Evolutionary conservation across 306 rosid species (phyloP), one percentile per base, ranked within the genome.

Genomic region (Cicer judaicum): DNA sequence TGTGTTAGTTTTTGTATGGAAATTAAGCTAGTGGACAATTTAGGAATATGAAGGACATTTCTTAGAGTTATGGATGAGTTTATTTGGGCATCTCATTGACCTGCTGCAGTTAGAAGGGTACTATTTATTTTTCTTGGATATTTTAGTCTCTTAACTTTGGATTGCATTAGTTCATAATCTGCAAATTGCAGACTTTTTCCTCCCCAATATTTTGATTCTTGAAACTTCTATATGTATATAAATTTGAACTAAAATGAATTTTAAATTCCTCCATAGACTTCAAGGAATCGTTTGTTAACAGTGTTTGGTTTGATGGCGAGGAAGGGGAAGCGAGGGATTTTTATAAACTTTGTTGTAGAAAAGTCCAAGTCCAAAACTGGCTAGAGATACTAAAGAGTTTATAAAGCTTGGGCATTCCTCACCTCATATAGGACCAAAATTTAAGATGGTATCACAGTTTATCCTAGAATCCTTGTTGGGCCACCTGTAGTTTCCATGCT

Each of bases 141-240:
- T 29, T 71, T 60, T 16, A 66, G 57, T 44, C 34, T 62, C 52
- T 56, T 39, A 48, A 47, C 44, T 43, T 65, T 57, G 47, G 70
- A 54, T 14, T 57, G 79, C 43, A 39, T 29, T 48, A 39, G 4
- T 40, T 76, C 54, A 40, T 42, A 29, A 48, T 62, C 36, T 41
- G 54, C 50, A 43, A 16, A 38, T 10, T 18, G 40, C 21, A 5
- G 72, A 49, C 2, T 14, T 49, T 49, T 10, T 56, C 24, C 19
- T 18, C 19, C 9, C 10, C 5, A 3, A 21, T 56, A 56, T 5
- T 55, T 76, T 40, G 63, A 43, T 67, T 24, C 53, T 61, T 10
- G 39, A 62, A 72, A 38, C 61, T 36, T 56, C 19, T 40, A 46
- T 24, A 39, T 16, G 34, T 21, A 13, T 6, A 11, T 78, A 24